Percentiles rank a stretch among this genome's conserved stretches.
These are phyloP conservation scores for Pisolithus microcarpus DNA, from an alignment of 768 basidiomycete genomes.

Conservation along the genomic window DNA sequence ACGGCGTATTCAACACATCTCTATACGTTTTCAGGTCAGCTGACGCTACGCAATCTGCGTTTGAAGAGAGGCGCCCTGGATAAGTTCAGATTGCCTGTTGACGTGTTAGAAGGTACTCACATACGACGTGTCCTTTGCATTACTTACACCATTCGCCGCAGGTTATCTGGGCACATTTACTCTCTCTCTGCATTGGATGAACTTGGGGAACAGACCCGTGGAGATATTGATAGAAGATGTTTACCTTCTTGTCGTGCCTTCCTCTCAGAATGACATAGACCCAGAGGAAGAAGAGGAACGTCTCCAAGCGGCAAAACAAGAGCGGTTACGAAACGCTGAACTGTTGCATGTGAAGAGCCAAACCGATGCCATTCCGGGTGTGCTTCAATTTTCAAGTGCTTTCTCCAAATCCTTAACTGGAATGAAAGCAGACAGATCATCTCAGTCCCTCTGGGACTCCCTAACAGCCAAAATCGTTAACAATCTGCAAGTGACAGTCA, in stretches of 20 bases:
- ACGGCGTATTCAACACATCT: conserved; percentile 4
- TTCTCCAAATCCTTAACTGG: neutral
- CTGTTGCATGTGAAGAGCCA: conserved; percentile 61
- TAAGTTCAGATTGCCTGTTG: conserved; percentile 91
- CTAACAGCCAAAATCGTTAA: conserved; percentile 87
- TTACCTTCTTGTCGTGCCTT: conserved; percentile 86
- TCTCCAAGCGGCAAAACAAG: conserved; percentile 78
- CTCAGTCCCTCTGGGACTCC: conserved; percentile 78
- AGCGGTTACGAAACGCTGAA: conserved; percentile 86
- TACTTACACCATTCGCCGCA: conserved; percentile 21
- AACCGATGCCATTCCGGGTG: conserved; percentile 45
- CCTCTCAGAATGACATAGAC: conserved; percentile 59
- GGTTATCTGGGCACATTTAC: conserved; percentile 85
- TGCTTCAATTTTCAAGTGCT: conserved; percentile 2
- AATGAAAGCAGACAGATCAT: conserved; percentile 37
- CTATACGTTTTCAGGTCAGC: conserved; percentile 45
- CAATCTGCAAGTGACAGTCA: conserved; percentile 92
- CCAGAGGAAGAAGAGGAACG: conserved; percentile 80
- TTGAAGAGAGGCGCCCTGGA: conserved; percentile 92
- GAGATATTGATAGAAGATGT: conserved; percentile 91
- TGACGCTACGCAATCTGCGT: conserved; percentile 72
- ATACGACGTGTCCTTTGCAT: neutral
- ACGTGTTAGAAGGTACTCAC: conserved; percentile 78
- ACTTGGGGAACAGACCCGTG: conserved; percentile 82
- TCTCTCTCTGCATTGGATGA: conserved; percentile 83